Conservation (phyloP, 2,329 filamentous ascomycete species). For the Fusarium armeniacum region DNA sequence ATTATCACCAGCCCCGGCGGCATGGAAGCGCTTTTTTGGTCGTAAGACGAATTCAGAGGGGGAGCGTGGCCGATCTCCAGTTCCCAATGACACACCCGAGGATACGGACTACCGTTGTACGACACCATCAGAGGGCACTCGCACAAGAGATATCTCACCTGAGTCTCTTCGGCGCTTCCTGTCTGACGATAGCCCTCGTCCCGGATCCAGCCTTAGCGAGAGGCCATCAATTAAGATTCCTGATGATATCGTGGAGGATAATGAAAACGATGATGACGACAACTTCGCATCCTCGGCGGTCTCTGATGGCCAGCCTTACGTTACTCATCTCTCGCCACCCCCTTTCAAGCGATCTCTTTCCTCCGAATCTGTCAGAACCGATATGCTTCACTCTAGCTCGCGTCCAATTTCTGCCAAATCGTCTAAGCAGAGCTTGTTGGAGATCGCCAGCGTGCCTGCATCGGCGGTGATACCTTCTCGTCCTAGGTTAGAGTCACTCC, state of each 20-base stretch:
- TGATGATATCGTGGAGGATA: conserved; percentile 56
- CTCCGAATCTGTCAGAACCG: conserved; percentile 49
- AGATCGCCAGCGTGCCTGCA: conserved; percentile 34
- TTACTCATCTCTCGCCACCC: conserved; percentile 67
- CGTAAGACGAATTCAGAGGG: conserved; percentile 57
- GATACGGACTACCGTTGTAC: conserved; percentile 40
- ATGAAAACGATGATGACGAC: conserved; percentile 69
- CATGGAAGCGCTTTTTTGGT: conserved; percentile 67
- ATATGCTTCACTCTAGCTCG: conserved; percentile 45
- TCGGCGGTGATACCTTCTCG: conserved; percentile 43
- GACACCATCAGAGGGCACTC: conserved; percentile 57
- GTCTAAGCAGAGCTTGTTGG: conserved; percentile 24
- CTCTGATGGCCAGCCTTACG: conserved; percentile 61
- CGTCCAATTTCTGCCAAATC: conserved; percentile 44
- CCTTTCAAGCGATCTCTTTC: conserved; percentile 60
- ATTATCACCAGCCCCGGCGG: conserved; percentile 61
- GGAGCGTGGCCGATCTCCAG: conserved; percentile 54
- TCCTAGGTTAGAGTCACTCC: conserved; percentile 44
- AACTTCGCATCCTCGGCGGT: conserved; percentile 70
- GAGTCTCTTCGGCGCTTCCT: conserved; percentile 68
- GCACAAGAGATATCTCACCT: conserved; percentile 67
- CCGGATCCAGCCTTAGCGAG: conserved; percentile 49
- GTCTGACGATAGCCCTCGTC: conserved; percentile 59
- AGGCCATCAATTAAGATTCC: conserved; percentile 54
- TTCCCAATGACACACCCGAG: conserved; percentile 45